Evolutionary conservation across 768 basidiomycete species (phyloP), one percentile per base, ranked within the genome.

Genomic region (Paxillus involutus): DNA sequence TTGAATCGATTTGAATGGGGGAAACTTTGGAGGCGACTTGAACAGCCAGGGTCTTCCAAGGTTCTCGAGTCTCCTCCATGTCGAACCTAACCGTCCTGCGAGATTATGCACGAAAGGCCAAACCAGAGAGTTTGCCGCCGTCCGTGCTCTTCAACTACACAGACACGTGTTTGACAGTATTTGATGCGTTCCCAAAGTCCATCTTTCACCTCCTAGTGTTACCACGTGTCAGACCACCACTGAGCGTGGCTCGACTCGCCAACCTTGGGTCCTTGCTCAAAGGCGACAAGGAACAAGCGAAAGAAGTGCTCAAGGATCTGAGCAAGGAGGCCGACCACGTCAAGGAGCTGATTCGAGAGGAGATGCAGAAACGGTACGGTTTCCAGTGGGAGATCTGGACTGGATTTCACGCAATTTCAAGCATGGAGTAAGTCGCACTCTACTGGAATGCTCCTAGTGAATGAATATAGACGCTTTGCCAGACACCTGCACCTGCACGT

Each of bases 401-500:
- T 6, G 94, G 94, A 4, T 95, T 97, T 67, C 94, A 97, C 70
- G 88, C 84, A 1, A 77, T 80, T 14, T 90, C 89, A 13, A 94
- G 92, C 24, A 88, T 96, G 89, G 80, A 82, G 94, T 94, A 66
- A 61, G 89, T 79, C 9, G 13, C 26, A 7, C 30, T 36, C 14
- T 30, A 46, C 14, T 24, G 10, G 14, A 32, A 21, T 10, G 21
- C 39, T 26, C 33, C 16, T 48, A 19, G 21, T 29, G 24, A 3
- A 14, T 14, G 6, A 17, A 30, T 32, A 19, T 43, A 36, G 17
- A 41, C 21, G 24, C 42, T 21, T 3, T 52, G 58, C 41, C 55
- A 91, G 90, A 55, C 91, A 94, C 66, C 55, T 94, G 3, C 91
- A 97, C 64, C 69, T 96, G 11, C 94, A 97, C 65, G 83, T 97